Evolutionary conservation across 2,329 filamentous ascomycete species (phyloP), one percentile per base, ranked within the genome.

Genomic region (Rhynchosporium agropyri): DNA sequence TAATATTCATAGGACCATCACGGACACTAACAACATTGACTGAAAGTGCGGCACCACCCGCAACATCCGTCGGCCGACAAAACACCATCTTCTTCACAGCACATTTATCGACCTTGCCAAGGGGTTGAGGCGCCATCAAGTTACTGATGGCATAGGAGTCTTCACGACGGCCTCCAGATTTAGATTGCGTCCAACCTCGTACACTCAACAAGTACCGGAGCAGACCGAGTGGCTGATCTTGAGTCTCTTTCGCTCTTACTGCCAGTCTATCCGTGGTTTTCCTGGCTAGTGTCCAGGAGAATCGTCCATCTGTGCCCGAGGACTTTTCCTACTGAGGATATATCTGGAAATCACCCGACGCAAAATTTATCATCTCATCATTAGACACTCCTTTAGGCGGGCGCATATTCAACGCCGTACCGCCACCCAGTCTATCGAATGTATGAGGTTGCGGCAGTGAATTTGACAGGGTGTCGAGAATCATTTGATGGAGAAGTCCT

Each of bases 161-260:
- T 49, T 49, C 55, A 13, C 55, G 42, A 20, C 55, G 55, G n/a
- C 9, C 8, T 3, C 55, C 55, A 13, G 49, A 9, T n/a, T 58
- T 58, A 3, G 43, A 58, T 43, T 36, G 5, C 9, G 55, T 58
- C 55, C 55, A 58, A 13, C 29, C 1, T 8, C 43, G 31, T 4
- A 58, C 38, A n/a, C 55, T 58, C 28, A 45, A 36, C 5, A 49
- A 48, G 43, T 58, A 58, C 15, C 55, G 29, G 10, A 58, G 43
- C 43, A 58, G 43, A 48, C 28, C 55, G 20, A 58, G 42, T 4
- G 55, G 55, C n/a, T 58, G 55, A 13, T 58, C 55, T 8, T 58
- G 29, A 10, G 29, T 7, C 38, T 58, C 40, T 28, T 26, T 46
- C 13, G 55, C 28, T 13, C 31, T 26, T 31, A 38, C 15, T 28